Evolutionary conservation across 2,329 filamentous ascomycete genomes (phyloP), one percentile per base, ranked within the genome.

Genomic region (Aureobasidium sp.): DNA sequence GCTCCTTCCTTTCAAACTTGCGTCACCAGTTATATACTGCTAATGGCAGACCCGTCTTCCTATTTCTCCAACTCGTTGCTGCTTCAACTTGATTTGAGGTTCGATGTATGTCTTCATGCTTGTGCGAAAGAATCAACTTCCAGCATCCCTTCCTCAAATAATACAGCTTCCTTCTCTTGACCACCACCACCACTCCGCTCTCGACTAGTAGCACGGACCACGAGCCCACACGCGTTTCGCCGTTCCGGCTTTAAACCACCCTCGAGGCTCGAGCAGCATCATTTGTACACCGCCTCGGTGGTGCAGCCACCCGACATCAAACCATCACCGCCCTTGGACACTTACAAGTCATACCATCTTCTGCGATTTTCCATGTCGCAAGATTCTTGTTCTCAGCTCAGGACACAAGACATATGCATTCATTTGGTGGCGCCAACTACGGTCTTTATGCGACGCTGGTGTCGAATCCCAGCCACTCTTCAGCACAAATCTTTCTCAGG

Each of bases 251-350:
- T n/a, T n/a, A n/a, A 21, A 19, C 24, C 32, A 45, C 41, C 41
- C 41, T 45, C 41, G 41, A 45, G 41, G 41, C 41, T 45, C 41
- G 41, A 45, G 29, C 41, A 45, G 41, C 29, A 25, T 34, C 34
- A 45, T 19, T 27, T n/a, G 41, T 45, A 32, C 41, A 34, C 27
- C 41, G 41, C 29, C 27, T 45, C 12, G 27, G 34, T 27, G 27
- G 10, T 45, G 41, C 41, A 45, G 41, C 29, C 14, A 32, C 41
- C 41, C 41, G 41, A 22, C 2, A n/a, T n/a, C 12, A 29, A 29
- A 12, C 27, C 27, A 12, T 29, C 25, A n/a, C 16, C 12, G 7
- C 12, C 24, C 11, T 29, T 34, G 27, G 38, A 27, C 8, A 17
- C 17, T 22, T 32, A 45, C 16, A 34, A 34, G 29, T 30, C 34